Conservation (phyloP, 805 yeast genomes). For the Candida tallmaniae region DNA sequence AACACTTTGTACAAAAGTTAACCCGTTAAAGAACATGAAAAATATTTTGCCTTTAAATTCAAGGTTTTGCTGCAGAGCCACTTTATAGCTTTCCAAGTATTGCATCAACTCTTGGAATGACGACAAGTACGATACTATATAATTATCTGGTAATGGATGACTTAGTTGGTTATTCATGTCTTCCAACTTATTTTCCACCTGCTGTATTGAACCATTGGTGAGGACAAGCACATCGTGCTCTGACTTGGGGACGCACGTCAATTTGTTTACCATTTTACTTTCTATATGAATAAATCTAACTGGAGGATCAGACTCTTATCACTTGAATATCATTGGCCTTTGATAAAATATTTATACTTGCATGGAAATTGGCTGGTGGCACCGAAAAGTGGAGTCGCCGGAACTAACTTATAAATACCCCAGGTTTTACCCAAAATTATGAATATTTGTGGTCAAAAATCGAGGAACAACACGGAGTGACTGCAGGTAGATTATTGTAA, state of each 20-base stretch:
- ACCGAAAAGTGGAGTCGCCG: not conserved
- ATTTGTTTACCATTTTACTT: slow-evolving; percentile 29
- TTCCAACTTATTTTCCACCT: slow-evolving; percentile 23
- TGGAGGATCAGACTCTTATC: slow-evolving; percentile 12
- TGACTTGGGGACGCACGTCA: slow-evolving; percentile 26
- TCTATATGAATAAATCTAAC: too few relatives aligned
- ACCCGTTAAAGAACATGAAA: slow-evolving; percentile 36
- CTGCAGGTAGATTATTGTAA: too few relatives aligned
- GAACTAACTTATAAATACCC: not conserved
- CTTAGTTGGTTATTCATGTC: slow-evolving; percentile 19
- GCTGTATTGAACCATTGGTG: slow-evolving; percentile 29
- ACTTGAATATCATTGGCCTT: slow-evolving; percentile 12
- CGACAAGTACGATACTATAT: slow-evolving; percentile 8
- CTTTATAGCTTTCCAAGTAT: slow-evolving; percentile 21
- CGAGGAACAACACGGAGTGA: too few relatives aligned
- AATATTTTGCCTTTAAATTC: slow-evolving; percentile 26
- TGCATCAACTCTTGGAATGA: slow-evolving; percentile 10
- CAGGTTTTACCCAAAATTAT: not conserved
- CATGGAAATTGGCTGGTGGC: not conserved
- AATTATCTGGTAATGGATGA: slow-evolving; percentile 9
- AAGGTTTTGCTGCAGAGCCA: slow-evolving; percentile 5
- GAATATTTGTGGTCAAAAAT: too few relatives aligned
- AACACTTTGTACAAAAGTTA: slow-evolving; percentile 27
- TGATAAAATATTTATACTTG: slow-evolving; percentile 10
- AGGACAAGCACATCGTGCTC: slow-evolving; percentile 32